Evolutionary conservation across 2,329 filamentous ascomycete species (phyloP).

Genomic region (Hymenoscyphus albidus): DNA sequence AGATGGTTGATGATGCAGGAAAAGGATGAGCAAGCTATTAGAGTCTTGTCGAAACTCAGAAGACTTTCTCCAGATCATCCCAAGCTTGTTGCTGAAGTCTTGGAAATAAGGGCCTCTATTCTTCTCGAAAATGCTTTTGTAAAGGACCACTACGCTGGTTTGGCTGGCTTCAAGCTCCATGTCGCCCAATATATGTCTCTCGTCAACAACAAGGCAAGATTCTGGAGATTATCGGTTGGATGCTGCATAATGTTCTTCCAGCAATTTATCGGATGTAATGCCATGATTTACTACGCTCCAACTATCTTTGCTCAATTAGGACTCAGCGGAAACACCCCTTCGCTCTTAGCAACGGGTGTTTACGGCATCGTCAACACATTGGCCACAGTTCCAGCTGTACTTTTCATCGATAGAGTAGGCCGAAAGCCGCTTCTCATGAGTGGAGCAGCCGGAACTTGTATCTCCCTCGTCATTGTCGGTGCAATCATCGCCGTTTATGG

Average conservation of each 20-base stretch:
- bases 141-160: conserved; percentile 45
- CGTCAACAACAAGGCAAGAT: conserved; percentile 20
- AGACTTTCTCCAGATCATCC: conserved; percentile 45
- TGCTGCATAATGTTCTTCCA: conserved; percentile 34
- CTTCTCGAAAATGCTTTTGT: conserved; percentile 53
- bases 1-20: conserved; percentile 54
- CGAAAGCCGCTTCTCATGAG: conserved; percentile 40
- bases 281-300: conserved; percentile 41
- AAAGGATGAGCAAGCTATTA: conserved; percentile 50
- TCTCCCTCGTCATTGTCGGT: conserved; percentile 54
- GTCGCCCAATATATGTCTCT: conserved; percentile 21
- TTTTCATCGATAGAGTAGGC: conserved; percentile 34
- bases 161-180: conserved; percentile 19
- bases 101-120: conserved; percentile 56
- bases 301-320: conserved; percentile 45
- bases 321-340: conserved; percentile 41
- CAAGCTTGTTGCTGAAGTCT: conserved; percentile 50
- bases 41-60: conserved; percentile 49
- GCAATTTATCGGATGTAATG: conserved; percentile 32
- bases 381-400: conserved; percentile 38
- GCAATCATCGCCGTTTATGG: conserved; percentile 49
- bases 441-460: conserved; percentile 47
- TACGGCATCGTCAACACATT: conserved; percentile 54
- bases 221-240: conserved; percentile 23
- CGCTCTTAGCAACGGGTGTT: conserved; percentile 54